These are phyloP conservation scores for Inga leiocalycina DNA, from an alignment of 306 rosid species.

Conservation along the genomic window DNA sequence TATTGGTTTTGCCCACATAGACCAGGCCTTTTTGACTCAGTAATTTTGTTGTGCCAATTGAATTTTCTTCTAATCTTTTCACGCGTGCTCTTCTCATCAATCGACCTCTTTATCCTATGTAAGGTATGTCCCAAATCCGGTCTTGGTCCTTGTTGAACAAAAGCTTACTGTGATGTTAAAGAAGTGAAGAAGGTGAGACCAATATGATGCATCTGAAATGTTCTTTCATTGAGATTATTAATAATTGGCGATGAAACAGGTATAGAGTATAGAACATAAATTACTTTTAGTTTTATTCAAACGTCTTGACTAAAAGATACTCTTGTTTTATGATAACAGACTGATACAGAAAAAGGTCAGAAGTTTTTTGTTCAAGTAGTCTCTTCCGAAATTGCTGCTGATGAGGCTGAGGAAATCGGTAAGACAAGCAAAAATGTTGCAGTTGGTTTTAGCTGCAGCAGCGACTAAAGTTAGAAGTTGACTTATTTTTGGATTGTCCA, in stretches of 20 bases:
- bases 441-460: background rate
- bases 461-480: background rate
- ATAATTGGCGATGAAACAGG: background rate
- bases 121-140: conserved; percentile 84
- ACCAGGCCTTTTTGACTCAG: background rate
- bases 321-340: conserved; percentile 43
- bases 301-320: background rate
- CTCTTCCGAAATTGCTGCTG: conserved; percentile 65
- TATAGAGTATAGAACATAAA: background rate
- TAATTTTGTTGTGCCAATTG: background rate
- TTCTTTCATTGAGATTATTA: background rate
- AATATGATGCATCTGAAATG: background rate
- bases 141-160: conserved; percentile 77
- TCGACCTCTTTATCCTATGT: conserved; percentile 8
- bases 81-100: background rate
- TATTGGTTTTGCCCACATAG: background rate
- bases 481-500: background rate
- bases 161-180: conserved; percentile 70
- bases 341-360: conserved; percentile 69
- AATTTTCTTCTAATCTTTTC: background rate
- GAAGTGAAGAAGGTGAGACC: conserved; percentile 60
- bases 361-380: conserved; percentile 68
- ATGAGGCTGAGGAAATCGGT: conserved; percentile 74
- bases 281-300: background rate
- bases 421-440: conserved; percentile 29